Percentiles rank a stretch among this genome's conserved stretches.
Evolutionary conservation across 441 rosid species (phyloP).

Genomic region (Adansonia grandidieri): DNA sequence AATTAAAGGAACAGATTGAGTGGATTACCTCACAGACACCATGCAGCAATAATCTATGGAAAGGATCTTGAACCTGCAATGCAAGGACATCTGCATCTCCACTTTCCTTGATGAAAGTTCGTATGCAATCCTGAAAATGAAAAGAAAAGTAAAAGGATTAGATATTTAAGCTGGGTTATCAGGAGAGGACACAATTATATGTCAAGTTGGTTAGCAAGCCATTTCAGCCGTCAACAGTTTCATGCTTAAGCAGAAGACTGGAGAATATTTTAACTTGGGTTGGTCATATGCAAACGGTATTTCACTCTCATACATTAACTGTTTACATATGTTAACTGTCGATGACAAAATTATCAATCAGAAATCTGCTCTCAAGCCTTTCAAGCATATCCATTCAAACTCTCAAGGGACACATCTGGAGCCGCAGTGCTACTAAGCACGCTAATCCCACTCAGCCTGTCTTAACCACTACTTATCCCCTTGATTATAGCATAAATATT

Average conservation of each 20-base stretch:
- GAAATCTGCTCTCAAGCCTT: neutral
- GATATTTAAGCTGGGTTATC: neutral
- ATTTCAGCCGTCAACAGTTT: neutral
- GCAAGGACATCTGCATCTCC: conserved; percentile 61
- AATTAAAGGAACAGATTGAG: neutral
- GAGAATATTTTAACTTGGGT: neutral
- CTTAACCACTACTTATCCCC: neutral
- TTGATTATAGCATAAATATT: neutral
- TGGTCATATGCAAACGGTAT: neutral
- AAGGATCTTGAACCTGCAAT: conserved; percentile 80
- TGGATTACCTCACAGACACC: conserved; percentile 87
- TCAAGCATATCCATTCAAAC: neutral
- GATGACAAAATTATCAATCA: neutral
- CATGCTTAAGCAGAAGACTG: neutral
- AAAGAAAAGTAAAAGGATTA: conserved; percentile 9
- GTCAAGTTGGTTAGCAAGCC: neutral
- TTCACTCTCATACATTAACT: neutral
- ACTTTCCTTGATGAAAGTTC: conserved; percentile 58
- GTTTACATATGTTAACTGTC: too few species aligned
- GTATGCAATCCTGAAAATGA: conserved; percentile 57
- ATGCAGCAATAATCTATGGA: conserved; percentile 82
- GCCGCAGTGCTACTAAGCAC: neutral
- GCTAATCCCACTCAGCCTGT: neutral
- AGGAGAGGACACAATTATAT: neutral
- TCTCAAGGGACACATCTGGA: neutral